phyloP scores from a whole-genome alignment of 2,329 filamentous ascomycete species.

The Hymenoscyphus infarciens region DNA sequence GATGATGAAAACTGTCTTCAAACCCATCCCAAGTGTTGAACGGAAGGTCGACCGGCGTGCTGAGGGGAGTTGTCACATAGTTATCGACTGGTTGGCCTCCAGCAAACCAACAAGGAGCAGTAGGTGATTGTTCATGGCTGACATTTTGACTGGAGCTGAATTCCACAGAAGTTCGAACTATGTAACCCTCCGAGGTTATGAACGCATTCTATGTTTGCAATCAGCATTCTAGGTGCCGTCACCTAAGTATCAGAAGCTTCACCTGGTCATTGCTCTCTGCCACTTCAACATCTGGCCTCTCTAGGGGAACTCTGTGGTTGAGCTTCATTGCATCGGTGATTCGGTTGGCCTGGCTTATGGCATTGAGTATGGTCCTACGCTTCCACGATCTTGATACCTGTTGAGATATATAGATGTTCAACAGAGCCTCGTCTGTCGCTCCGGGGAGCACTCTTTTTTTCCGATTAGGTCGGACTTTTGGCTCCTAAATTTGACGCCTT shows the following conservation, averaged over 20 bases:
- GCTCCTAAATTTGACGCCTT: background rate
- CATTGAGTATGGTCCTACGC: background rate
- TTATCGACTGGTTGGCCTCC: background rate
- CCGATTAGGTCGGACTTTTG: background rate
- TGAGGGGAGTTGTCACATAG: background rate
- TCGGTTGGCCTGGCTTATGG: background rate
- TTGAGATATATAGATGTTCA: background rate
- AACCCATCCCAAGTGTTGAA: background rate
- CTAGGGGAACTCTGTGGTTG: background rate
- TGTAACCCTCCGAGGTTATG: background rate
- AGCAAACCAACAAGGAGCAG: background rate
- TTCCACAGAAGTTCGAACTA: background rate
- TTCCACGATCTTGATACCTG: background rate
- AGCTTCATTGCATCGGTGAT: background rate
- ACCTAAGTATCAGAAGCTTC: background rate
- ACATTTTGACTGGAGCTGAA: background rate
- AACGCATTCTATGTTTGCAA: background rate
- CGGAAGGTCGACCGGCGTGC: background rate
- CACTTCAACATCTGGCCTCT: background rate
- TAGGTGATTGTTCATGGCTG: background rate
- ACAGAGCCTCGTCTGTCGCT: background rate
- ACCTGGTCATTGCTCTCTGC: background rate
- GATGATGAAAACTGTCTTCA: background rate
- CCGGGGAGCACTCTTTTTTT: background rate
- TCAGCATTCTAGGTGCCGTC: background rate